Evolutionary conservation across 2,329 filamentous ascomycete genomes (phyloP).

Genomic region (Monascus ruber): DNA sequence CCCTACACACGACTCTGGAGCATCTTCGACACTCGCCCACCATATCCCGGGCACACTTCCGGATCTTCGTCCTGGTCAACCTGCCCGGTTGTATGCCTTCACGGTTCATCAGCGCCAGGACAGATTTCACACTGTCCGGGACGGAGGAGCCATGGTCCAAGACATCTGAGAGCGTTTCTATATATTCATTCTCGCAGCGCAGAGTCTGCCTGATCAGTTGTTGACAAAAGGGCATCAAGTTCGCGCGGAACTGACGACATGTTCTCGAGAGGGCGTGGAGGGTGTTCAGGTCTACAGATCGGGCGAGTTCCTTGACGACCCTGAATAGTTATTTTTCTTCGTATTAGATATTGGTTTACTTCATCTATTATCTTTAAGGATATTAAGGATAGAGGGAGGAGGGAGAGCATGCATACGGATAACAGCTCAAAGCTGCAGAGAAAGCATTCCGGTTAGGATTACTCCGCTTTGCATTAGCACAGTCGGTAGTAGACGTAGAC

Average conservation of each 20-base stretch:
- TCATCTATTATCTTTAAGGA: too few species aligned
- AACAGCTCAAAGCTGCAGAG: conserved; percentile 35
- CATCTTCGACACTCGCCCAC: conserved; percentile 75
- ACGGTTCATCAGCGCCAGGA: conserved; percentile 17
- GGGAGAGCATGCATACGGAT: conserved; percentile 30
- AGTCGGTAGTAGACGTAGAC: conserved; percentile 1
- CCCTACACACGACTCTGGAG: conserved; percentile 66
- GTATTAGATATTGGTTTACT: too few species aligned
- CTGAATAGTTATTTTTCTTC: conserved; percentile 34
- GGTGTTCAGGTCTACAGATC: conserved; percentile 73
- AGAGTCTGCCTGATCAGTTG: conserved; percentile 65
- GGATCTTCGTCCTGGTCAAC: conserved; percentile 55
- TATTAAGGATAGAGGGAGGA: neutral
- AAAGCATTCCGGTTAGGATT: conserved; percentile 23
- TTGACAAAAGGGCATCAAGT: conserved; percentile 65
- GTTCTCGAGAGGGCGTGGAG: conserved; percentile 73
- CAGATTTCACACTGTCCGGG: conserved; percentile 20
- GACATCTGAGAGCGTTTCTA: conserved; percentile 26
- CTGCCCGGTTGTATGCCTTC: conserved; percentile 20
- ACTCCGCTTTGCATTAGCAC: neutral
- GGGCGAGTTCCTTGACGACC: conserved; percentile 63
- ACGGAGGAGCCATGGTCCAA: conserved; percentile 32
- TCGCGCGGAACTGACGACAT: conserved; percentile 66
- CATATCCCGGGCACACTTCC: conserved; percentile 75
- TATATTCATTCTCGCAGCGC: conserved; percentile 63